phyloP scores from a whole-genome alignment of 192 early-diverging fungal genomes.

The Coemansia sp. region DNA sequence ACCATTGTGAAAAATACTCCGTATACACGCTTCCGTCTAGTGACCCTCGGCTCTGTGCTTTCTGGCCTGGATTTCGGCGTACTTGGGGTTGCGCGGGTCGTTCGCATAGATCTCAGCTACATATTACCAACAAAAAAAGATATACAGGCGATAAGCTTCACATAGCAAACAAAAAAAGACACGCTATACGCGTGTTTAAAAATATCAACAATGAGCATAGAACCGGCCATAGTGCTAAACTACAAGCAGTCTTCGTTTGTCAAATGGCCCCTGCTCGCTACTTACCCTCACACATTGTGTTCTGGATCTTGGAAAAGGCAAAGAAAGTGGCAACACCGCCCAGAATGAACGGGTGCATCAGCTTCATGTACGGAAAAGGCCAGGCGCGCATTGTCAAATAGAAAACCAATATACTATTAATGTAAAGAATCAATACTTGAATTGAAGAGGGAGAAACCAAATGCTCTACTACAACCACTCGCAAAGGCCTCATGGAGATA shows the following conservation, averaged over 20 bases:
- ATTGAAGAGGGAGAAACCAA: too few species aligned
- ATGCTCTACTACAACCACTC: too few species aligned
- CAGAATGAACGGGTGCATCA: conserved; percentile 54
- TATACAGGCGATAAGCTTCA: too few species aligned
- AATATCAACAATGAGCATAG: too few species aligned
- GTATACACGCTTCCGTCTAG: conserved; percentile 1
- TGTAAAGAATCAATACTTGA: too few species aligned
- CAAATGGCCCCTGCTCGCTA: neutral
- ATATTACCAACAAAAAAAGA: too few species aligned
- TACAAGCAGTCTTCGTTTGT: too few species aligned
- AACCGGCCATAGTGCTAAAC: too few species aligned
- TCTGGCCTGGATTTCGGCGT: conserved; percentile 51
- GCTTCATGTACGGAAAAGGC: conserved; percentile 52
- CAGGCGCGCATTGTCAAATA: conserved; percentile 43
- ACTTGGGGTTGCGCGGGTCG: conserved; percentile 49
- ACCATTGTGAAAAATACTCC: too few species aligned
- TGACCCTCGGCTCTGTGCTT: conserved; percentile 54
- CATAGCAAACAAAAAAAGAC: too few species aligned
- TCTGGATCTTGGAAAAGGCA: conserved; percentile 46
- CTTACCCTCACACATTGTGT: conserved; percentile 50
- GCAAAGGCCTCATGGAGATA: too few species aligned
- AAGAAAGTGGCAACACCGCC: conserved; percentile 38
- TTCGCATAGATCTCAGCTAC: conserved; percentile 48
- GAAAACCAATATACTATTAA: neutral
- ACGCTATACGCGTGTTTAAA: too few species aligned